phyloP scores from a whole-genome alignment of 345 rosid species.

The Boechera stricta region DNA sequence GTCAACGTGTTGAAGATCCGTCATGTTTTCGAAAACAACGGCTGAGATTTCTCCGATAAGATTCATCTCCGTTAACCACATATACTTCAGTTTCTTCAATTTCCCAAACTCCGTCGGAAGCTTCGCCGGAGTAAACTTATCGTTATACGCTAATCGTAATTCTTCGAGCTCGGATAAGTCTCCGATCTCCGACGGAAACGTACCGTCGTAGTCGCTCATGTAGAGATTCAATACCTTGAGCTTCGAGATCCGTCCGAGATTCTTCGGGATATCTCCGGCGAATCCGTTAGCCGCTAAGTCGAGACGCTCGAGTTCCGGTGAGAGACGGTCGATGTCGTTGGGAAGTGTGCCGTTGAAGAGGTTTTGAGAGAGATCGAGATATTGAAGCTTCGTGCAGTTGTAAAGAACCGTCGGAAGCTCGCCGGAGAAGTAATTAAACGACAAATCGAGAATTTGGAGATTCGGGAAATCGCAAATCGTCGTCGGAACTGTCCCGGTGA shows the following conservation, averaged over 20 bases:
- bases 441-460: slow-evolving; percentile 53
- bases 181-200: slow-evolving; percentile 81
- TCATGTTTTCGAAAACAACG: slow-evolving; percentile 50
- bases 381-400: slow-evolving; percentile 63
- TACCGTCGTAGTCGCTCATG: slow-evolving; percentile 65
- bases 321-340: slow-evolving; percentile 57
- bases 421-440: slow-evolving; percentile 60
- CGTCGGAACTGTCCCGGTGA: slow-evolving; percentile 57
- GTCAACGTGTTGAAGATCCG: slow-evolving; percentile 59
- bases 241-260: slow-evolving; percentile 53
- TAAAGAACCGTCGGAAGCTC: slow-evolving; percentile 65
- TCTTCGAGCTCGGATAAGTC: slow-evolving; percentile 63
- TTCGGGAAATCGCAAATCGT: slow-evolving; percentile 69
- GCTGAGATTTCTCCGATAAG: slow-evolving; percentile 71
- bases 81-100: slow-evolving; percentile 53
- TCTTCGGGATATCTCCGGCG: slow-evolving; percentile 71
- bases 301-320: slow-evolving; percentile 50
- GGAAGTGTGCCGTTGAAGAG: slow-evolving; percentile 72
- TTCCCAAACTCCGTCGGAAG: slow-evolving; percentile 72
- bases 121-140: slow-evolving; percentile 52
- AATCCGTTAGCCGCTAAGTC: slow-evolving; percentile 65
- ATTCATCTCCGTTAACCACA: slow-evolving; percentile 61
- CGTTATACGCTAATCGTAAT: slow-evolving; percentile 54
- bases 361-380: slow-evolving; percentile 70
- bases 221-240: slow-evolving; percentile 49